phyloP scores from a whole-genome alignment of 2,329 filamentous ascomycete species.

The Hymenoscyphus linearis region DNA sequence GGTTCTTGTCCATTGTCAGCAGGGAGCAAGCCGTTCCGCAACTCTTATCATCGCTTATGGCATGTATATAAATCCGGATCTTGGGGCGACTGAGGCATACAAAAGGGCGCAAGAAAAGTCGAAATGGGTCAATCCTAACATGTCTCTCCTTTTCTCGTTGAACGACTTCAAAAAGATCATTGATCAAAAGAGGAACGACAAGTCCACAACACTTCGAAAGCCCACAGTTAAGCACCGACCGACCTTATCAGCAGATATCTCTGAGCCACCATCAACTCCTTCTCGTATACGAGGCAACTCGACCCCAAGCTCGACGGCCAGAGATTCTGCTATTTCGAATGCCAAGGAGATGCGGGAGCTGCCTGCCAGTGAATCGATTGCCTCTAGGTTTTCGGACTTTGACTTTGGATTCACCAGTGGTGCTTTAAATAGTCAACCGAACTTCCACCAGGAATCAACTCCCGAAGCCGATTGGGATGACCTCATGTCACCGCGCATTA shows the following conservation, averaged over 20 bases:
- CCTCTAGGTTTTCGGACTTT: conserved; percentile 23
- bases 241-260: conserved; percentile 54
- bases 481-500: conserved; percentile 30
- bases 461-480: conserved; percentile 23
- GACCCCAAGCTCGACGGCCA: conserved; percentile 37
- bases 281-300: conserved; percentile 48
- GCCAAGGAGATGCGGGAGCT: conserved; percentile 11
- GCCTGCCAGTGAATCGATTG: conserved; percentile 15
- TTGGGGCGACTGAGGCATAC: conserved; percentile 79
- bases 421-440: conserved; percentile 3
- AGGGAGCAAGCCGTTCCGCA: conserved; percentile 78
- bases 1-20: conserved; percentile 79
- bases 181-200: conserved; percentile 43
- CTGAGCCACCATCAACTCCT: conserved; percentile 39
- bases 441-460: conserved; percentile 4
- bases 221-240: conserved; percentile 56
- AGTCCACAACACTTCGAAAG: conserved; percentile 37
- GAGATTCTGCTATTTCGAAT: conserved; percentile 18
- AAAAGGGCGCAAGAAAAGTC: conserved; percentile 75
- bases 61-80: conserved; percentile 68
- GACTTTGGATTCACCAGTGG: conserved; percentile 27
- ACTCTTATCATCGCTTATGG: conserved; percentile 85
- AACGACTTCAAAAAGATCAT: conserved; percentile 72
- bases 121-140: conserved; percentile 85
- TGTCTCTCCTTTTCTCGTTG: conserved; percentile 85